Conservation (phyloP, 179 eudicot genomes). For the Drosera spatulata region DNA sequence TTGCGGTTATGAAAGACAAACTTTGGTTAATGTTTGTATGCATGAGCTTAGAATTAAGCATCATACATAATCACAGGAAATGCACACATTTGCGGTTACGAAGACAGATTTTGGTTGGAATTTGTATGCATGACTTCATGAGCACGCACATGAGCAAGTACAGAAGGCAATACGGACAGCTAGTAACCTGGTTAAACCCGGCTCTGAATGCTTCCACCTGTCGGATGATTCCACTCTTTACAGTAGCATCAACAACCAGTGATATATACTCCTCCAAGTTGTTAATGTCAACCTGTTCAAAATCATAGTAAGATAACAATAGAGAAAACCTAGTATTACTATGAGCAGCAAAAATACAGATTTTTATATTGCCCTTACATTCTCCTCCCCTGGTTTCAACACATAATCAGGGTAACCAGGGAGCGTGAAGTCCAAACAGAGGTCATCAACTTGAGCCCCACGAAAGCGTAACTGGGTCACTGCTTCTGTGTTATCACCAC, state of each 20-base stretch:
- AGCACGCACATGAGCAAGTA: too few relatives aligned
- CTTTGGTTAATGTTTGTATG: too few relatives aligned
- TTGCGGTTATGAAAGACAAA: too few relatives aligned
- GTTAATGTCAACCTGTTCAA: slow-evolving; percentile 59
- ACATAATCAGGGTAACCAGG: slow-evolving; percentile 89
- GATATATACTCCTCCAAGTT: slow-evolving; percentile 80
- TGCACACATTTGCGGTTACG: too few relatives aligned
- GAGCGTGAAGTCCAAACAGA: slow-evolving; percentile 87
- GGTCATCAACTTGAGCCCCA: slow-evolving; percentile 76
- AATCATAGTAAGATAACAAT: background rate
- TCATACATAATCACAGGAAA: too few relatives aligned
- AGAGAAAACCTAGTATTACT: slow-evolving; percentile 1
- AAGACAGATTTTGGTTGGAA: too few relatives aligned
- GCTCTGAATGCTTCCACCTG: slow-evolving; percentile 94
- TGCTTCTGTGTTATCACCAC: slow-evolving; percentile 38
- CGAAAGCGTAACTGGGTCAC: slow-evolving; percentile 54
- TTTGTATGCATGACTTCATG: too few relatives aligned
- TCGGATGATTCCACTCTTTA: slow-evolving; percentile 57
- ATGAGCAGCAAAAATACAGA: slow-evolving; percentile 1
- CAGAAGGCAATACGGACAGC: background rate
- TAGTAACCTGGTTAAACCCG: slow-evolving; percentile 81
- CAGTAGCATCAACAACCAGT: slow-evolving; percentile 86
- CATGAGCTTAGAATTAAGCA: too few relatives aligned
- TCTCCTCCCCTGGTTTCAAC: slow-evolving; percentile 60
- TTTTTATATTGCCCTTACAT: slow-evolving; percentile 23